These are phyloP conservation scores for Durotheca rogersii DNA, from an alignment of 495 filamentous ascomycete species.

Conservation along the genomic window DNA sequence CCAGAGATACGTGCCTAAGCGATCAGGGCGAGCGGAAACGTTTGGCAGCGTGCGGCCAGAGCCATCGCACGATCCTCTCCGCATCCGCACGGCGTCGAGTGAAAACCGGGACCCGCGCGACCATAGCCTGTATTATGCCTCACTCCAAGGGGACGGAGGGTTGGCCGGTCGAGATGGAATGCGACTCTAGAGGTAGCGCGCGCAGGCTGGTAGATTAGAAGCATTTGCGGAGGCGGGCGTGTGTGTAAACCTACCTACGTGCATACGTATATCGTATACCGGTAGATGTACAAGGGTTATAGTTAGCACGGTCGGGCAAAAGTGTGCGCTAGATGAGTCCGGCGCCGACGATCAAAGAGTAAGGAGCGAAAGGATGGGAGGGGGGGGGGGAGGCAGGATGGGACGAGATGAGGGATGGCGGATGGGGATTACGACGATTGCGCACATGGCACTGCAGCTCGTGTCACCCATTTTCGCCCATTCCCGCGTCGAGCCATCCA, in stretches of 20 bases:
- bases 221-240: too few species aligned
- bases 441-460: conserved; percentile 25
- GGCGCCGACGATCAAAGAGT: conserved; percentile 17
- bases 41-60: too few species aligned
- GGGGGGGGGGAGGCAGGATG: too few species aligned
- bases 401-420: too few species aligned
- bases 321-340: conserved; percentile 17
- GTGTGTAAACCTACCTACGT: too few species aligned
- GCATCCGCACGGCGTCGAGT: not conserved
- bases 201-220: too few species aligned
- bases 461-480: conserved; percentile 18
- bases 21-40: not conserved
- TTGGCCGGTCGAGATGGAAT: not conserved
- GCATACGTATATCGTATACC: too few species aligned
- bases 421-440: conserved; percentile 26
- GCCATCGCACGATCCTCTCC: conserved; percentile 2
- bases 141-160: not conserved
- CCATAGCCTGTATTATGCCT: too few species aligned
- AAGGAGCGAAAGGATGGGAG: not conserved
- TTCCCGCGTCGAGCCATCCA: conserved; percentile 28
- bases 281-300: too few species aligned
- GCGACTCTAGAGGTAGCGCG: too few species aligned
- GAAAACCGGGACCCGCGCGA: too few species aligned
- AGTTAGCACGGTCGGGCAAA: conserved; percentile 21
- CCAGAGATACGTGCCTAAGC: too few species aligned